These are phyloP conservation scores for Wilhelminamyces savonicus DNA, from an alignment of 805 yeast species.

Conservation along the genomic window DNA sequence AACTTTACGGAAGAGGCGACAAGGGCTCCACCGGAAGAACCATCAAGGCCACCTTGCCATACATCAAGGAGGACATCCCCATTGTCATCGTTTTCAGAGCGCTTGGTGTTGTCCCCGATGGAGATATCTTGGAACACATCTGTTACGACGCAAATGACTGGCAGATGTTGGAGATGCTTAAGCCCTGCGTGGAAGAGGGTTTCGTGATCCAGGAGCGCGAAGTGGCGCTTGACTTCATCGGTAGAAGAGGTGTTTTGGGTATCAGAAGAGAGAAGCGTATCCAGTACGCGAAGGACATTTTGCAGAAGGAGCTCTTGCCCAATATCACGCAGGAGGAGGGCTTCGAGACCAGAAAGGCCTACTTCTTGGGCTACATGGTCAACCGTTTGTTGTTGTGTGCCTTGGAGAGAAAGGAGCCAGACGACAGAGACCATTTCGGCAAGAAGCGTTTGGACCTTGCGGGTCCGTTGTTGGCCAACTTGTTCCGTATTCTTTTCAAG, in stretches of 20 bases:
- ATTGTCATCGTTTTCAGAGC: slow-evolving; percentile 97
- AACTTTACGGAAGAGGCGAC: slow-evolving; percentile 78
- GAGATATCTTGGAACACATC: slow-evolving; percentile 96
- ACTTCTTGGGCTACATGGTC: slow-evolving; percentile 96
- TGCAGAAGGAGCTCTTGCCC: slow-evolving; percentile 93
- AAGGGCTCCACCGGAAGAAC: slow-evolving; percentile 68
- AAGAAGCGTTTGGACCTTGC: slow-evolving; percentile 97
- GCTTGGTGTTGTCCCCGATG: slow-evolving; percentile 96
- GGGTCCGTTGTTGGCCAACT: slow-evolving; percentile 93
- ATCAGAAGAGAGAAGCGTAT: slow-evolving; percentile 96
- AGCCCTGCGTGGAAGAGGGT: slow-evolving; percentile 99
- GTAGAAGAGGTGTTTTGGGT: slow-evolving; percentile 97
- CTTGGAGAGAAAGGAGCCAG: slow-evolving; percentile 94
- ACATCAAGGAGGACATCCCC: slow-evolving; percentile 94
- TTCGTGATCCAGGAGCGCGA: slow-evolving; percentile 97
- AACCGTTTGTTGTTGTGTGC: slow-evolving; percentile 93
- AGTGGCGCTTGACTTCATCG: slow-evolving; percentile 95
- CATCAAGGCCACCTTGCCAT: slow-evolving; percentile 92
- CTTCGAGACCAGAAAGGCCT: slow-evolving; percentile 93
- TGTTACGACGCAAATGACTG: slow-evolving; percentile 97
- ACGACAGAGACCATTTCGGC: slow-evolving; percentile 99
- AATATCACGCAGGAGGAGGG: slow-evolving; percentile 98
- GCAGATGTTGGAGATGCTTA: slow-evolving; percentile 99
- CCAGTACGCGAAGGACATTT: slow-evolving; percentile 93
- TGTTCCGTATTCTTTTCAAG: slow-evolving; percentile 90